Base-by-base conservation (phyloP, 2,329 filamentous ascomycete species). In the Scedosporium apiospermum region DNA sequence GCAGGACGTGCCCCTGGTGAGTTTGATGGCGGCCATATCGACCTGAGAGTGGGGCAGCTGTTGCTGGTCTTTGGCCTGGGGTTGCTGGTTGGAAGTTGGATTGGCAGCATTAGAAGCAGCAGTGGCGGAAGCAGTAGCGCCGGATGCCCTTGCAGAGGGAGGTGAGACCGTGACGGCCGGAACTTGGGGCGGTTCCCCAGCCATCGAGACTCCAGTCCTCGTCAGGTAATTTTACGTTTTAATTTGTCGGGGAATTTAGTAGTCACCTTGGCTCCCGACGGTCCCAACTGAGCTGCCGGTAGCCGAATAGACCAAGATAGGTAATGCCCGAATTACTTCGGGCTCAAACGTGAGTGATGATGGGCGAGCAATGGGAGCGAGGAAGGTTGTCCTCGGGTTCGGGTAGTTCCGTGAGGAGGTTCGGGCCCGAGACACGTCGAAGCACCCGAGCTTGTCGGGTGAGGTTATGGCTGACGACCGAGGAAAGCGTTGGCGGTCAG, bases 1-100 rank as follows among this genome's bases (percentile, higher is more conserved):
- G 69, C 90, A 93, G 64, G 82, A 84, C 65, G 83, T 82, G 64
- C 82, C 82, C 59, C 83, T 78, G 46, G 82, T 85, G 67, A 85
- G 73, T 72, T 85, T 85, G 67, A 82, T 72, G 62, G 75, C 73
- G 23, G 53, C 34, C 61, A 58, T 58, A 41, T 62, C 53, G 7
- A 12, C 30, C 27, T 58, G 38, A 9, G 55, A 53, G 27, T 57
- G 60, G n/a, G 42, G 21, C 30, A 21, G 42, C 12, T 59, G 26
- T 18, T 61, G 26, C 27, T 61, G 58, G 42, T 16, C 42, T 21
- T 57, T 16, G 9, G 12, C 14, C 23, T 26, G 58, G 21, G 4
- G 49, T 26, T 53, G 49, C 49, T 53, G 49, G 7, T 53, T 53
- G n/a, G 21, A 26, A 26, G 49, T 53, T 21, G 27, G 21, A 26